These are phyloP conservation scores for Allium sativum DNA, from an alignment of 106 monocot species.

Conservation along the genomic window DNA sequence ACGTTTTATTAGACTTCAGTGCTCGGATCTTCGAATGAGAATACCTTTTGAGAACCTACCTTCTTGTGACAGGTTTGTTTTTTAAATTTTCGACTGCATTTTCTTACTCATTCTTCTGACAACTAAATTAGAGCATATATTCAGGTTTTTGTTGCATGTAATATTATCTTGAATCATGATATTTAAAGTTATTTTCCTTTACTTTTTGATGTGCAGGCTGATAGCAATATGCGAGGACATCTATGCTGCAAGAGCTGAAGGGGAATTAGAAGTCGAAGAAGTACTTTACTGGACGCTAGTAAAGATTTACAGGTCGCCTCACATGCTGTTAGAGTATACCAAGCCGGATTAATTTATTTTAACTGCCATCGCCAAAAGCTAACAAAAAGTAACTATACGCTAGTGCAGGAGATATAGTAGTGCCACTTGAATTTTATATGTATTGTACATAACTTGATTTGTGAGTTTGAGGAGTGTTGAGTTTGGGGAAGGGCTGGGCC, in stretches of 20 bases:
- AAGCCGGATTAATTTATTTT: conserved; percentile 41
- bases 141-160: neutral
- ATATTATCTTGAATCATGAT: neutral
- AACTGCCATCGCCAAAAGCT: neutral
- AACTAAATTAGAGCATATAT: neutral
- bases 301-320: conserved; percentile 87
- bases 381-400: neutral
- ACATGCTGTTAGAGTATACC: conserved; percentile 95
- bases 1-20: conserved; percentile 91
- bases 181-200: neutral
- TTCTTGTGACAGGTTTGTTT: conserved; percentile 78
- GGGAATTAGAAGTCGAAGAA: conserved; percentile 89
- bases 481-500: too few species aligned
- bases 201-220: conserved; percentile 27
- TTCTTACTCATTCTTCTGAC: neutral
- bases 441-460: too few species aligned
- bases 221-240: conserved; percentile 93
- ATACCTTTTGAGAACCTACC: conserved; percentile 98
- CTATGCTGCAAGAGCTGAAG: conserved; percentile 91
- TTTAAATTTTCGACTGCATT: neutral
- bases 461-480: too few species aligned
- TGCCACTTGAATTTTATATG: too few species aligned
- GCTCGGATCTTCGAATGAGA: conserved; percentile 94
- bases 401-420: too few species aligned
- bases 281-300: conserved; percentile 92